These are phyloP conservation scores for Cetradonia linearis DNA, from an alignment of 495 filamentous ascomycete species.

Conservation along the genomic window DNA sequence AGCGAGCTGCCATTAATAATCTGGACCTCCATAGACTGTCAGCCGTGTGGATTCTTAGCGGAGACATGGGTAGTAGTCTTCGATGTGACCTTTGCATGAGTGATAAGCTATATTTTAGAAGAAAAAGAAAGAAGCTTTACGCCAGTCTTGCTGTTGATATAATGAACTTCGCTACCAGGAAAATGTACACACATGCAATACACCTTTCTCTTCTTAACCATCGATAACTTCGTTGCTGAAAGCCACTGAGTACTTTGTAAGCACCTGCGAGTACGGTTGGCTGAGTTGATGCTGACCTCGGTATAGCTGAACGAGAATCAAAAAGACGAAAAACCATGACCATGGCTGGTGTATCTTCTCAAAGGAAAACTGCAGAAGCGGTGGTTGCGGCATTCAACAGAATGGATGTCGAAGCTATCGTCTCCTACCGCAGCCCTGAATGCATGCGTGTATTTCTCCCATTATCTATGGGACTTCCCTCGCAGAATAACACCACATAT, in stretches of 20 bases:
- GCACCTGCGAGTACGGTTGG: background rate
- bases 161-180: background rate
- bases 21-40: slow-evolving; percentile 8
- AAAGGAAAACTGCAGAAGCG: slow-evolving; percentile 20
- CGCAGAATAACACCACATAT: slow-evolving; percentile 23
- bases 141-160: background rate
- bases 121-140: background rate
- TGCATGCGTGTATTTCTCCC: slow-evolving; percentile 24
- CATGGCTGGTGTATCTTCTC: slow-evolving; percentile 19
- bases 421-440: slow-evolving; percentile 20
- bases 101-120: slow-evolving; percentile 3
- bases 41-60: background rate
- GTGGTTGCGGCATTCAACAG: slow-evolving; percentile 25
- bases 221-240: background rate
- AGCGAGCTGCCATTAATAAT: background rate
- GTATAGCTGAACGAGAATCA: background rate
- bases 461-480: slow-evolving; percentile 12
- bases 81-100: background rate
- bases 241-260: background rate
- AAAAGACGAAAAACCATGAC: background rate
- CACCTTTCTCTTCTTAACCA: background rate
- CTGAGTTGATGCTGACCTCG: background rate
- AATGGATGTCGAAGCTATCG: slow-evolving; percentile 25
- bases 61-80: background rate
- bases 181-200: background rate